Evolutionary conservation across 768 basidiomycete genomes (phyloP).

Genomic region (Tricholoma matsutake): DNA sequence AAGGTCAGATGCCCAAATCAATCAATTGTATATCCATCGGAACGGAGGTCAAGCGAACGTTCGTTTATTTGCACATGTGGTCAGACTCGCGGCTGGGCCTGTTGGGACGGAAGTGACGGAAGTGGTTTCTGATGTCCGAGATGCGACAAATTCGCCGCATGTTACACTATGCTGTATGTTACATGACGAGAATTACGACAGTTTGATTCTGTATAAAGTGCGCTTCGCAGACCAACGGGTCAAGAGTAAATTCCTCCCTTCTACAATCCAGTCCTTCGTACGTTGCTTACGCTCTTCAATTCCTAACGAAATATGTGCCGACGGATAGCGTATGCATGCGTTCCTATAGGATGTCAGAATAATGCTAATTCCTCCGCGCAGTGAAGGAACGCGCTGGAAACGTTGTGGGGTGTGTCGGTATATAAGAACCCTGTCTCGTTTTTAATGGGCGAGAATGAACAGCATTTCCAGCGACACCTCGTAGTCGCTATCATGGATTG

Average conservation of each 20-base stretch:
- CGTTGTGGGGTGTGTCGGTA: conserved; percentile 56
- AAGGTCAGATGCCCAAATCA: conserved; percentile 30
- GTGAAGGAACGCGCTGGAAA: conserved; percentile 76
- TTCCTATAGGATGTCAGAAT: conserved; percentile 2
- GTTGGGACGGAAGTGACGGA: conserved; percentile 30
- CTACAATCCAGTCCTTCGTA: conserved; percentile 1
- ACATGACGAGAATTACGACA: conserved; percentile 1
- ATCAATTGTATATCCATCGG: conserved; percentile 33
- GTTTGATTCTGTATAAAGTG: conserved; percentile 13
- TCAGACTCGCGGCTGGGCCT: conserved; percentile 31
- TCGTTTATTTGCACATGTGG: conserved; percentile 34
- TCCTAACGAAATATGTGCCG: conserved; percentile 52
- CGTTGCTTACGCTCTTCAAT: background rate
- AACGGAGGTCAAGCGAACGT: conserved; percentile 29
- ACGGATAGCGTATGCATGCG: conserved; percentile 64
- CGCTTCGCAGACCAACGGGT: background rate
- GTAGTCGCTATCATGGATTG: conserved; percentile 77
- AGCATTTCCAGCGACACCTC: conserved; percentile 81
- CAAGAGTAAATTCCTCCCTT: background rate
- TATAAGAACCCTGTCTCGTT: background rate
- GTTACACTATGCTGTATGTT: conserved; percentile 9
- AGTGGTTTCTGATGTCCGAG: conserved; percentile 27
- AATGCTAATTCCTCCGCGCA: conserved; percentile 25
- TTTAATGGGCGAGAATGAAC: conserved; percentile 4
- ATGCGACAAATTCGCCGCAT: conserved; percentile 28